phyloP scores from a whole-genome alignment of 2,329 filamentous ascomycete genomes.

The Aspergillus tubingensis region DNA sequence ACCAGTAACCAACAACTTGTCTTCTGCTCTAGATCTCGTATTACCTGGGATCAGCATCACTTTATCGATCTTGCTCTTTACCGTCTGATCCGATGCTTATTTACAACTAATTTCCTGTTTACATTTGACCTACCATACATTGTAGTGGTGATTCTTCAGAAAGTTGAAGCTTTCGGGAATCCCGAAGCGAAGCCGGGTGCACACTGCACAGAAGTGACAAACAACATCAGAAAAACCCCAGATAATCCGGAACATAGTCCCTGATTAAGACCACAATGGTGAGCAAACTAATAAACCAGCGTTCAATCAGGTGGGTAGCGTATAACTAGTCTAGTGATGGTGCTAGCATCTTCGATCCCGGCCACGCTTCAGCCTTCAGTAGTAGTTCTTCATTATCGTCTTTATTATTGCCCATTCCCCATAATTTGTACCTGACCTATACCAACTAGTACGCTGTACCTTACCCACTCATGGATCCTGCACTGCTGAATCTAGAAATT shows the following conservation, averaged over 20 bases:
- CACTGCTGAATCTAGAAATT: background rate
- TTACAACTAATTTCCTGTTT: background rate
- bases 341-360: background rate
- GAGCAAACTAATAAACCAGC: conserved; percentile 3
- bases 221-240: background rate
- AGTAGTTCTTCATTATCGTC: background rate
- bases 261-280: conserved; percentile 11
- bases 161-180: background rate
- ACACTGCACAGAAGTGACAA: no score
- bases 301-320: background rate
- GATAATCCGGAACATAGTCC: conserved; percentile 17
- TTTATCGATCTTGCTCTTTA: conserved; percentile 1
- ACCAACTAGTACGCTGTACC: background rate
- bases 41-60: conserved; percentile 9
- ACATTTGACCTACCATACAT: background rate
- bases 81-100: conserved; percentile 2
- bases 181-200: background rate
- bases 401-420: background rate
- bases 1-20: no score
- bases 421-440: background rate
- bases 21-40: conserved; percentile 4
- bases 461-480: background rate
- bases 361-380: background rate
- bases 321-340: conserved; percentile 6
- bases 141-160: background rate